Percentiles rank a stretch among this genome's conserved stretches.
Evolutionary conservation across 331 rosid species (phyloP).

Genomic region (Arachis monticola): DNA sequence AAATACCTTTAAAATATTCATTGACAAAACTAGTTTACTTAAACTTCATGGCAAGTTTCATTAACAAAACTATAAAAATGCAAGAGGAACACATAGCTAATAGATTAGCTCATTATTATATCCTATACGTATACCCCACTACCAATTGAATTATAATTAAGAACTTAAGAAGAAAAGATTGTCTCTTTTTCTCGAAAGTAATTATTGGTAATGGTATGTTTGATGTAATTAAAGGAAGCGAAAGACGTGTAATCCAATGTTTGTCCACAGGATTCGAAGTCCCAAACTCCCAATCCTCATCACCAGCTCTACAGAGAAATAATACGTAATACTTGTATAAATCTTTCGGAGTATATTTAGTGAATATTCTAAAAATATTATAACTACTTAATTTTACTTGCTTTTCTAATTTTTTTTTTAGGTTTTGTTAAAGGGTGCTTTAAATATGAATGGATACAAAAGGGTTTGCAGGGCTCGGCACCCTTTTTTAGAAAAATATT

Average conservation of each 20-base stretch:
- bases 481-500: no score
- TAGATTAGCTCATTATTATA: slow-evolving; percentile 1
- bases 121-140: slow-evolving; percentile 29
- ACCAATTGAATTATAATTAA: slow-evolving; percentile 18
- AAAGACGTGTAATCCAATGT: slow-evolving; percentile 40
- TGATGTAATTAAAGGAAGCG: not conserved
- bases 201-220: not conserved
- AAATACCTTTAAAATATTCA: no score
- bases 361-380: no score
- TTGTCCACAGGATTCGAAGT: slow-evolving; percentile 12
- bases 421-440: no score
- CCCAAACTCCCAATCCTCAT: not conserved
- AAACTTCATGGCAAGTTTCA: not conserved
- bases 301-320: no score
- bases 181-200: slow-evolving; percentile 4
- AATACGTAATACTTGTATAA: no score
- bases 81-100: slow-evolving; percentile 15
- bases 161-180: slow-evolving; percentile 3
- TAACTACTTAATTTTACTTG: no score
- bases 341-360: no score
- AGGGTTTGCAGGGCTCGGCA: no score
- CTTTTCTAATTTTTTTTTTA: no score
- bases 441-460: no score
- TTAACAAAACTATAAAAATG: not conserved
- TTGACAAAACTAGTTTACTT: no score